phyloP scores from a whole-genome alignment of 129 eudicot species.

The Ambrosia trifida region DNA sequence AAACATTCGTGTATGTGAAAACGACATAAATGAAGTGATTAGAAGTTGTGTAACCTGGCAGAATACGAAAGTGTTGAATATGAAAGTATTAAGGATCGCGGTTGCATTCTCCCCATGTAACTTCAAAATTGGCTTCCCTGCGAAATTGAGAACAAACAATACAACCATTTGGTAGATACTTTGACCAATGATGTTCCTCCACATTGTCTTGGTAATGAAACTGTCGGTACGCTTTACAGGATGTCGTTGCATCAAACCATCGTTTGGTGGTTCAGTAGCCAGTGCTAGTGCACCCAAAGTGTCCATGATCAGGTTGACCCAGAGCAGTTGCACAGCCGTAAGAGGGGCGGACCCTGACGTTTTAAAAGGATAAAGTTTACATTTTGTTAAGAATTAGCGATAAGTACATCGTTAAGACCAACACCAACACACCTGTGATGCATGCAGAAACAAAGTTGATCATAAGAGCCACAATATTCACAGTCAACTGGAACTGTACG shows the following conservation, averaged over 20 bases:
- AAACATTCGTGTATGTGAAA: neutral
- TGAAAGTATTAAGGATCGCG: slow-evolving; percentile 56
- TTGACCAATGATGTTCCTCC: slow-evolving; percentile 82
- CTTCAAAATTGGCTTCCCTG: slow-evolving; percentile 49
- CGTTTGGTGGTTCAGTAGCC: slow-evolving; percentile 87
- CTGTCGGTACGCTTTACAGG: slow-evolving; percentile 60
- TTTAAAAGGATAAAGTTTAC: neutral
- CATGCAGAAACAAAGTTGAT: slow-evolving; percentile 94
- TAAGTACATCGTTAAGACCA: neutral
- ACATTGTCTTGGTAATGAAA: slow-evolving; percentile 76
- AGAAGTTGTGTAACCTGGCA: slow-evolving; percentile 54
- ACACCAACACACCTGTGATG: slow-evolving; percentile 50
- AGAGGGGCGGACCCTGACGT: slow-evolving; percentile 83
- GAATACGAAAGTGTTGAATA: slow-evolving; percentile 80
- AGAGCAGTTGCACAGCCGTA: slow-evolving; percentile 84
- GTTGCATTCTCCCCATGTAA: slow-evolving; percentile 56
- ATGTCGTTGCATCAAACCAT: slow-evolving; percentile 69
- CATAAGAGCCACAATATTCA: slow-evolving; percentile 85
- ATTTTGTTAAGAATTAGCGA: neutral
- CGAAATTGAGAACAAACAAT: slow-evolving; percentile 56
- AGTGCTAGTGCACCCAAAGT: slow-evolving; percentile 88
- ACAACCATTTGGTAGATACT: slow-evolving; percentile 70
- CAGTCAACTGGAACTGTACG: slow-evolving; percentile 91
- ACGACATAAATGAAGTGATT: neutral
- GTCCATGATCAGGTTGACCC: slow-evolving; percentile 96